phyloP scores from a whole-genome alignment of 371 early-diverging fungal species.

The Mucor plumbeus region DNA sequence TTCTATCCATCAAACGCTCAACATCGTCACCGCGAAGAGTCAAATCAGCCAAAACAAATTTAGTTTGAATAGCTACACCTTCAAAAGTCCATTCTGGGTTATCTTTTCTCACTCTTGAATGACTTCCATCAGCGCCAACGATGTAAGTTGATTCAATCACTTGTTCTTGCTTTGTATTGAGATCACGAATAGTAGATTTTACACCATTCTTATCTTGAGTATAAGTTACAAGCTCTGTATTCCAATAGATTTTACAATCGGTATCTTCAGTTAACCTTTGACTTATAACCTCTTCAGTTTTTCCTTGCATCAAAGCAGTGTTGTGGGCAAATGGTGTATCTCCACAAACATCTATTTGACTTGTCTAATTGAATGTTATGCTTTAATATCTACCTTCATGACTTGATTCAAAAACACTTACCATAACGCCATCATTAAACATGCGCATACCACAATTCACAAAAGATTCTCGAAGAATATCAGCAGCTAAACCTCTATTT shows the following conservation, averaged over 20 bases:
- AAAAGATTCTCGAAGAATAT: slow-evolving; percentile 29
- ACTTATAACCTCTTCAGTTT: slow-evolving; percentile 29
- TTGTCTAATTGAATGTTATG: slow-evolving; percentile 4
- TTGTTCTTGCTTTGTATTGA: slow-evolving; percentile 3
- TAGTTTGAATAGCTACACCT: slow-evolving; percentile 30
- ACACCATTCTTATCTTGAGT: slow-evolving; percentile 35
- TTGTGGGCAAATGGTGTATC: slow-evolving; percentile 41
- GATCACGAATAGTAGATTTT: slow-evolving; percentile 16
- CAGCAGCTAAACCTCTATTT: slow-evolving; percentile 31
- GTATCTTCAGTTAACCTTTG: slow-evolving; percentile 15
- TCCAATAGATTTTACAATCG: slow-evolving; percentile 28
- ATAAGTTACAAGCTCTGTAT: slow-evolving; percentile 34
- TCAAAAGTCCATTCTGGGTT: slow-evolving; percentile 40
- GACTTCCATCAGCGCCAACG: slow-evolving; percentile 48
- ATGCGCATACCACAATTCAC: slow-evolving; percentile 29
- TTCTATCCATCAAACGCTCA: slow-evolving; percentile 13
- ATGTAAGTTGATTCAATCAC: slow-evolving; percentile 33
- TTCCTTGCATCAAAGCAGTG: slow-evolving; percentile 36
- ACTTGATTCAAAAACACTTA: slow-evolving; percentile 12
- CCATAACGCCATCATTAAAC: slow-evolving; percentile 21
- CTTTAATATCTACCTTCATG: too few relatives aligned
- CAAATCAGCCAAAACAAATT: slow-evolving; percentile 42
- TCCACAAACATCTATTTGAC: slow-evolving; percentile 21
- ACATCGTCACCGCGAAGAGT: slow-evolving; percentile 22
- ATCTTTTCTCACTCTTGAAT: slow-evolving; percentile 42